phyloP scores from a whole-genome alignment of 192 early-diverging fungal genomes.

The Coemansia pectinata region DNA sequence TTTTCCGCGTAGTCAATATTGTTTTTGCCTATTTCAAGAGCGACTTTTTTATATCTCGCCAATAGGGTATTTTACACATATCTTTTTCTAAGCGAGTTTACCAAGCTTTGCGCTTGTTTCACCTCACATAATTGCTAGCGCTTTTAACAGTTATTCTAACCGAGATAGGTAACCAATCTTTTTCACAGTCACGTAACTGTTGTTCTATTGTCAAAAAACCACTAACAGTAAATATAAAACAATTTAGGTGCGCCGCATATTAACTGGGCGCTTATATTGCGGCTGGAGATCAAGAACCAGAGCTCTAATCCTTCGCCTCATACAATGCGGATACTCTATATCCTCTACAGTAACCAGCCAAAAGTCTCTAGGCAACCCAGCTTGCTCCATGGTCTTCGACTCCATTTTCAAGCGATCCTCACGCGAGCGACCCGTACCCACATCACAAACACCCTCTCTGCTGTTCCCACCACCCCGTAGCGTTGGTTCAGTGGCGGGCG shows the following conservation, averaged over 20 bases:
- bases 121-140: too few species aligned
- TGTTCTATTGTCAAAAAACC: background rate
- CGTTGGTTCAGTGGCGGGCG: background rate
- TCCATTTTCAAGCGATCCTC: conserved; percentile 42
- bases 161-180: too few species aligned
- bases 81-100: too few species aligned
- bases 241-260: background rate
- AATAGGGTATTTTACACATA: too few species aligned
- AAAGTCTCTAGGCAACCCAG: conserved; percentile 47
- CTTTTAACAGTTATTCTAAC: too few species aligned
- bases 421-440: conserved; percentile 11
- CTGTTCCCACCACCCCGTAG: conserved; percentile 3
- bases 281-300: conserved; percentile 41
- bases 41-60: background rate
- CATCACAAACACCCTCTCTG: background rate
- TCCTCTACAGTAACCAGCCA: conserved; percentile 55
- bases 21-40: background rate
- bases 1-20: background rate
- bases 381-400: conserved; percentile 41
- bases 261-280: conserved; percentile 10
- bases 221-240: background rate
- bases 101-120: too few species aligned
- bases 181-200: too few species aligned
- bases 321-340: conserved; percentile 54
- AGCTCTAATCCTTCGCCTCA: conserved; percentile 44